Evolutionary conservation across 495 filamentous ascomycete species (phyloP).

Genomic region (Penicillium turbatum): DNA sequence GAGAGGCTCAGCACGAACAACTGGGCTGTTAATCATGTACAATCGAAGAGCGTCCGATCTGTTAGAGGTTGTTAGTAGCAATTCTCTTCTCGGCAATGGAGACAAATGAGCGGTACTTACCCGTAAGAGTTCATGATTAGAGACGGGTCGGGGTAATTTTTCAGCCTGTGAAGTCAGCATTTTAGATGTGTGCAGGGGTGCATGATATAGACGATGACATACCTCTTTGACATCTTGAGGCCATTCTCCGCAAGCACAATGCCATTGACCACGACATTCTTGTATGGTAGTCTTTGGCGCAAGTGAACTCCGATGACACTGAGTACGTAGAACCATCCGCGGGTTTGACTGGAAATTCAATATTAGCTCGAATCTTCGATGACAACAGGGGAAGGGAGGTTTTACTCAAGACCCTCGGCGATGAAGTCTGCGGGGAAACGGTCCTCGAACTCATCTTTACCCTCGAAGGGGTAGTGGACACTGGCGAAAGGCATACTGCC

Average conservation of each 20-base stretch:
- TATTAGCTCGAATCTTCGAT: neutral
- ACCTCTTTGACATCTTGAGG: constrained; percentile 95
- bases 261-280: constrained; percentile 95
- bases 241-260: constrained; percentile 94
- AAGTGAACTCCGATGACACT: constrained; percentile 87
- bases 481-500: constrained; percentile 96
- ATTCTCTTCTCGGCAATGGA: neutral
- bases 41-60: constrained; percentile 83
- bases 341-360: constrained; percentile 53
- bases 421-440: constrained; percentile 96
- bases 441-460: constrained; percentile 73
- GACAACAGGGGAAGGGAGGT: neutral
- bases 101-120: neutral
- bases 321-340: constrained; percentile 97
- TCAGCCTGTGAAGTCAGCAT: constrained; percentile 47
- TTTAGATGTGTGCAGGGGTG: neutral
- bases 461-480: constrained; percentile 93
- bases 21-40: constrained; percentile 96
- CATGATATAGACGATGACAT: neutral
- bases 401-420: constrained; percentile 78
- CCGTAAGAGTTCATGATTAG: constrained; percentile 85
- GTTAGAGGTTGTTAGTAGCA: neutral
- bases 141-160: constrained; percentile 93
- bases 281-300: constrained; percentile 84
- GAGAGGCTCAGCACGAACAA: constrained; percentile 87